These are phyloP conservation scores for Nematocida sp. DNA, from an alignment of 371 early-diverging fungal genomes.

Conservation along the genomic window DNA sequence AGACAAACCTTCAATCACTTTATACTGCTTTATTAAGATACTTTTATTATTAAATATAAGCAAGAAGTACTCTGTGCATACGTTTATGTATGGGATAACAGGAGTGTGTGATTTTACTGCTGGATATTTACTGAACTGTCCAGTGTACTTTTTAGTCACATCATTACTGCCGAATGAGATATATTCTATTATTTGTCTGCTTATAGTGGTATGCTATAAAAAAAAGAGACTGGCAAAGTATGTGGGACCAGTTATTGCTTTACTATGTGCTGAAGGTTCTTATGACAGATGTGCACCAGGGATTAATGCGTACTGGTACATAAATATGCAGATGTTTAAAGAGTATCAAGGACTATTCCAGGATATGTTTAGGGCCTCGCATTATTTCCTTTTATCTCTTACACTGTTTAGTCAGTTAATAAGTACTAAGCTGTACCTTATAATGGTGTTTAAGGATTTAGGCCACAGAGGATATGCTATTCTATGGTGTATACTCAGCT, in stretches of 20 bases:
- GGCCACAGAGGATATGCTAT: slow-evolving; percentile 43
- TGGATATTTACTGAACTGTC: neutral
- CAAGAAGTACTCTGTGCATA: neutral
- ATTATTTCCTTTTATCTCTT: slow-evolving; percentile 13
- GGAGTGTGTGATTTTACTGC: neutral
- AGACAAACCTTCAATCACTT: slow-evolving; percentile 7
- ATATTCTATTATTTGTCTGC: slow-evolving; percentile 3
- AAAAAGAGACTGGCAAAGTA: neutral
- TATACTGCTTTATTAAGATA: neutral
- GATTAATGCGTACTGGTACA: slow-evolving; percentile 56
- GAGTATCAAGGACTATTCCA: slow-evolving; percentile 16
- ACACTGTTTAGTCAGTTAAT: neutral
- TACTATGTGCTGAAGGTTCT: slow-evolving; percentile 26
- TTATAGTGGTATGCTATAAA: neutral
- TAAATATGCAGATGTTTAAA: slow-evolving; percentile 48
- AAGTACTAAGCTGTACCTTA: slow-evolving; percentile 35
- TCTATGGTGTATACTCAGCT: slow-evolving; percentile 35
- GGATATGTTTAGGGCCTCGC: slow-evolving; percentile 23
- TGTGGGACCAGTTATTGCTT: neutral
- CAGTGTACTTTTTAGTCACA: slow-evolving; percentile 9
- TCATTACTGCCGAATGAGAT: slow-evolving; percentile 16
- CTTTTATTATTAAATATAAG: neutral
- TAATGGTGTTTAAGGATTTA: slow-evolving; percentile 38
- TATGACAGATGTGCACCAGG: slow-evolving; percentile 7
- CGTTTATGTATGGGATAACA: neutral